Conservation (phyloP, 306 rosid genomes). For the Psophocarpus tetragonolobus region DNA sequence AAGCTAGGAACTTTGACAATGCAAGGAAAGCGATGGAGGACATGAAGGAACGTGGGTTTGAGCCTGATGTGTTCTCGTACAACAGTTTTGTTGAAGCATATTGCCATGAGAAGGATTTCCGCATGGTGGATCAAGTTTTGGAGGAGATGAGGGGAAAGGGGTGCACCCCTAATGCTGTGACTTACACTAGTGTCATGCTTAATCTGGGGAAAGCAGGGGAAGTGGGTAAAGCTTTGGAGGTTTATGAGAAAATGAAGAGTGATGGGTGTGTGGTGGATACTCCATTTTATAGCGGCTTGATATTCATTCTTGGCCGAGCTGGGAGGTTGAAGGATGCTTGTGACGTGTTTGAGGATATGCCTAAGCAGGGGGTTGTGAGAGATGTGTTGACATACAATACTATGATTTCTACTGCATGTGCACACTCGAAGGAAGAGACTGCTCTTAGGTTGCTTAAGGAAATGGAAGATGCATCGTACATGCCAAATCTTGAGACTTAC, state of each 20-base stretch:
- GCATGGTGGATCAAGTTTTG: conserved; percentile 58
- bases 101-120: conserved; percentile 65
- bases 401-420: conserved; percentile 67
- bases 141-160: conserved; percentile 59
- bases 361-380: conserved; percentile 59
- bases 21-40: conserved; percentile 70
- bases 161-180: conserved; percentile 58
- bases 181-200: conserved; percentile 66
- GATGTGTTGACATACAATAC: conserved; percentile 56
- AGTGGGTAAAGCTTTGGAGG: conserved; percentile 54
- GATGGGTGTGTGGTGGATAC: conserved; percentile 59
- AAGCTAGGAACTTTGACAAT: conserved; percentile 51
- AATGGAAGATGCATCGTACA: conserved; percentile 69
- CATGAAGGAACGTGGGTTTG: conserved; percentile 59
- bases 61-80: conserved; percentile 62
- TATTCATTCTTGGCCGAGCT: conserved; percentile 62
- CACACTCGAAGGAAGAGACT: conserved; percentile 68
- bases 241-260: conserved; percentile 64
- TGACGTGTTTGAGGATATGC: conserved; percentile 72
- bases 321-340: conserved; percentile 72
- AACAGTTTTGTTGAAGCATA: conserved; percentile 60
- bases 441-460: conserved; percentile 80
- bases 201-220: conserved; percentile 64
- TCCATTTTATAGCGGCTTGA: conserved; percentile 58
- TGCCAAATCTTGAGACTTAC: conserved; percentile 65